Conservation (phyloP, 345 rosid species). For the Arabidopsis suecica region DNA sequence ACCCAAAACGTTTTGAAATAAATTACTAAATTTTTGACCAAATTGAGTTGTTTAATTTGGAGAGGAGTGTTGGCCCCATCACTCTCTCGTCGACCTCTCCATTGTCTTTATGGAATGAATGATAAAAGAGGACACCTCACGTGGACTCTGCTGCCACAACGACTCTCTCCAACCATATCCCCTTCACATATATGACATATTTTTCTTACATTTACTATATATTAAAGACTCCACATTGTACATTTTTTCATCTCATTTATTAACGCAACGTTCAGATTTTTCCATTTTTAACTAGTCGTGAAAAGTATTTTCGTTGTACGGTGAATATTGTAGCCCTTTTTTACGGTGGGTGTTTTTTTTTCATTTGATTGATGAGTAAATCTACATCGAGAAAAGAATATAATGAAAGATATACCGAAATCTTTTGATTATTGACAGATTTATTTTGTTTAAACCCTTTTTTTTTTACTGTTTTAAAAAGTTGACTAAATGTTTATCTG, state of each 20-base stretch:
- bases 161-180: conserved; percentile 70
- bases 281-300: conserved; percentile 42
- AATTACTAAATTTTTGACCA: conserved; percentile 50
- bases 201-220: not conserved
- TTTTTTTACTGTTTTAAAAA: not conserved
- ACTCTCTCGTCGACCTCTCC: conserved; percentile 58
- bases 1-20: conserved; percentile 39
- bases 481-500: not conserved
- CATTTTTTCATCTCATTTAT: conserved; percentile 34
- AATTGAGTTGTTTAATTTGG: conserved; percentile 27
- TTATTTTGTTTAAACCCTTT: not conserved
- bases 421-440: not conserved
- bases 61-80: conserved; percentile 62
- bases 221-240: conserved; percentile 6
- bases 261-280: conserved; percentile 43
- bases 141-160: conserved; percentile 99
- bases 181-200: conserved; percentile 19
- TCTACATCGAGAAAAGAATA: not conserved
- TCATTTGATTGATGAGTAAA: not conserved
- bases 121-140: conserved; percentile 98
- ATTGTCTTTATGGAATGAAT: conserved; percentile 97
- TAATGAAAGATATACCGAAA: not conserved
- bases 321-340: conserved; percentile 32
- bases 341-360: conserved; percentile 13
- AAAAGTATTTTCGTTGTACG: conserved; percentile 40